Conservation (phyloP, 108 stramenopile genomes). For the Mayamaea pseudoterrestris region DNA sequence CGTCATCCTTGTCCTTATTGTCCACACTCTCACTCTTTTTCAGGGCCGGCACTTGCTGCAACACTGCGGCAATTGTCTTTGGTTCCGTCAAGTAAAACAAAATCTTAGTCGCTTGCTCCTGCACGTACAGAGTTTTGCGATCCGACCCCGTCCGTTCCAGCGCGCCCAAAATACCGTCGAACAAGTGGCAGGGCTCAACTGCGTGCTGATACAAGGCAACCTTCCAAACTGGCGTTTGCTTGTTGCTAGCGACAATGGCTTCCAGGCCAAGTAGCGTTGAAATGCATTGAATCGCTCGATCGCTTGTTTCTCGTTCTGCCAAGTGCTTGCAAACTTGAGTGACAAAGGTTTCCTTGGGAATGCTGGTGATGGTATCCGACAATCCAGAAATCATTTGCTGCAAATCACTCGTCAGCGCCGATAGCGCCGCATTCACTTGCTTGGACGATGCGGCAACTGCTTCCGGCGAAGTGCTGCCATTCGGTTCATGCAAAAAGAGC, state of each 20-base stretch:
- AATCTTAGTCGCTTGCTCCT: conserved; percentile 60
- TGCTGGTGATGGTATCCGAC: too few species aligned
- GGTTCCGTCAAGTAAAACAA: conserved; percentile 73
- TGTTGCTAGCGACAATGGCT: conserved; percentile 34
- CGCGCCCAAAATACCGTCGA: conserved; percentile 39
- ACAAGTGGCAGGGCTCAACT: too few species aligned
- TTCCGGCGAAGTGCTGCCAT: conserved; percentile 8
- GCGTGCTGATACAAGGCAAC: conserved; percentile 11
- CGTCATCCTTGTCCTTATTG: conserved; percentile 1
- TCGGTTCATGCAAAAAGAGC: conserved; percentile 42
- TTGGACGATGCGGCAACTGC: conserved; percentile 19
- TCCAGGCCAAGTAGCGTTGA: conserved; percentile 47
- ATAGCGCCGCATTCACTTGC: conserved; percentile 58
- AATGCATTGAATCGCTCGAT: conserved; percentile 55
- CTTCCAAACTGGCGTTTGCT: conserved; percentile 6
- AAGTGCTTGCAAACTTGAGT: conserved; percentile 55
- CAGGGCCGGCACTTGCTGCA: conserved; percentile 1
- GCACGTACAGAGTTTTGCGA: conserved; percentile 45
- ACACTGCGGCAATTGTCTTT: conserved; percentile 16
- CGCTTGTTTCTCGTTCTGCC: conserved; percentile 28
- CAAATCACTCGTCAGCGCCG: conserved; percentile 50
- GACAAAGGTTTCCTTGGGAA: conserved; percentile 42
- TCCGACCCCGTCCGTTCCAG: conserved; percentile 66
- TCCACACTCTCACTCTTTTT: neutral
- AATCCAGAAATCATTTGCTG: conserved; percentile 48